Percentiles rank a stretch among this genome's conserved stretches.
Conservation (phyloP, 345 rosid species). For the Microcos paniculata region DNA sequence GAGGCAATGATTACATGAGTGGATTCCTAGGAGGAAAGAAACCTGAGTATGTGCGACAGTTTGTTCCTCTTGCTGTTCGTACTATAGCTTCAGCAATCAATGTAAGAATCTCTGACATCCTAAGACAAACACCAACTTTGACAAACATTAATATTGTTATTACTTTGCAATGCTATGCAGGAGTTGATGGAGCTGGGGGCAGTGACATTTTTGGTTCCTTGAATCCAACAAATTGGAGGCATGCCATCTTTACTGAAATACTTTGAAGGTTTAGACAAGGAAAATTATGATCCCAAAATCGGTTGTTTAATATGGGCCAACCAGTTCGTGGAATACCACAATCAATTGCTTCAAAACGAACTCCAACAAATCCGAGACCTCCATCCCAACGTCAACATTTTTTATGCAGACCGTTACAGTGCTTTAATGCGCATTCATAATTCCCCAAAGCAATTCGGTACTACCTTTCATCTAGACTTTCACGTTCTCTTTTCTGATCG, state of each 20-base stretch:
- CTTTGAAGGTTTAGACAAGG: slow-evolving; percentile 18
- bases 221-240: slow-evolving; percentile 47
- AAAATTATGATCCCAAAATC: slow-evolving; percentile 33
- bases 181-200: slow-evolving; percentile 47
- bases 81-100: slow-evolving; percentile 33
- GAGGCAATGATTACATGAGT: slow-evolving; percentile 51
- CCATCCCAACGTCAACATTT: slow-evolving; percentile 31
- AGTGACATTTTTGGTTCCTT: slow-evolving; percentile 42
- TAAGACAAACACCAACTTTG: background rate
- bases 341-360: slow-evolving; percentile 31
- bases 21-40: slow-evolving; percentile 25
- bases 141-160: background rate
- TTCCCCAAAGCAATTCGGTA: slow-evolving; percentile 44
- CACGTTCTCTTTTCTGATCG: too few relatives aligned
- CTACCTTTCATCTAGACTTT: background rate
- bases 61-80: slow-evolving; percentile 35
- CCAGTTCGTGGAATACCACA: slow-evolving; percentile 36
- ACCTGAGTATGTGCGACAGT: slow-evolving; percentile 20
- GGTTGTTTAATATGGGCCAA: slow-evolving; percentile 49
- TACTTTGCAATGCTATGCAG: slow-evolving; percentile 16
- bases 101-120: slow-evolving; percentile 16
- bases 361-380: slow-evolving; percentile 20
- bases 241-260: slow-evolving; percentile 26
- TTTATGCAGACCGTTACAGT: slow-evolving; percentile 43
- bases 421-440: slow-evolving; percentile 21